These are phyloP conservation scores for Termitomyces eurrhizus DNA, from an alignment of 768 basidiomycete genomes.

Conservation along the genomic window DNA sequence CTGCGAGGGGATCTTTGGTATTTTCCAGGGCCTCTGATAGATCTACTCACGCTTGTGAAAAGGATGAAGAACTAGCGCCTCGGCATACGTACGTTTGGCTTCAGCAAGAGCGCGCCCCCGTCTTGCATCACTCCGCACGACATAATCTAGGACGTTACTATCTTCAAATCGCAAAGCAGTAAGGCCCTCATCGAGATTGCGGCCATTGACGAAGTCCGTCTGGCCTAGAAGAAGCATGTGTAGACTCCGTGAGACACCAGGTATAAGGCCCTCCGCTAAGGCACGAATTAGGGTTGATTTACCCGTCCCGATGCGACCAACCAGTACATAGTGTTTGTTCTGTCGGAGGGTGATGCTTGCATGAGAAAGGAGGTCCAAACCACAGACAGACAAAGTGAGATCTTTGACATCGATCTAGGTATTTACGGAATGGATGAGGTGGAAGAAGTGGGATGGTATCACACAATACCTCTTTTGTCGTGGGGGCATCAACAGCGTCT, in stretches of 20 bases:
- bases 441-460: neutral
- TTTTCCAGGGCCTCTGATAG: slow-evolving; percentile 22
- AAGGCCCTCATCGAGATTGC: slow-evolving; percentile 17
- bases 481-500: slow-evolving; percentile 37
- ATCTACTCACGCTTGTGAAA: slow-evolving; percentile 2
- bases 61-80: slow-evolving; percentile 3
- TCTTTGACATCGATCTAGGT: slow-evolving; percentile 46
- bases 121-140: slow-evolving; percentile 39
- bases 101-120: slow-evolving; percentile 28
- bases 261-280: slow-evolving; percentile 40
- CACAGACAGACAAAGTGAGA: slow-evolving; percentile 47
- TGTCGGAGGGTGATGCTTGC: slow-evolving; percentile 49
- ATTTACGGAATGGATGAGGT: neutral
- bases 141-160: slow-evolving; percentile 31
- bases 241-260: slow-evolving; percentile 39
- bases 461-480: slow-evolving; percentile 18
- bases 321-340: slow-evolving; percentile 47
- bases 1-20: slow-evolving; percentile 21
- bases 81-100: slow-evolving; percentile 20
- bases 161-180: slow-evolving; percentile 14
- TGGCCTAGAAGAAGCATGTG: slow-evolving; percentile 44
- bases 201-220: slow-evolving; percentile 23
- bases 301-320: slow-evolving; percentile 55
- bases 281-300: slow-evolving; percentile 45
- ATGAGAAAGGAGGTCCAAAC: slow-evolving; percentile 48